phyloP scores from a whole-genome alignment of 2,329 filamentous ascomycete genomes.

The Dactylonectria estremocensis region DNA sequence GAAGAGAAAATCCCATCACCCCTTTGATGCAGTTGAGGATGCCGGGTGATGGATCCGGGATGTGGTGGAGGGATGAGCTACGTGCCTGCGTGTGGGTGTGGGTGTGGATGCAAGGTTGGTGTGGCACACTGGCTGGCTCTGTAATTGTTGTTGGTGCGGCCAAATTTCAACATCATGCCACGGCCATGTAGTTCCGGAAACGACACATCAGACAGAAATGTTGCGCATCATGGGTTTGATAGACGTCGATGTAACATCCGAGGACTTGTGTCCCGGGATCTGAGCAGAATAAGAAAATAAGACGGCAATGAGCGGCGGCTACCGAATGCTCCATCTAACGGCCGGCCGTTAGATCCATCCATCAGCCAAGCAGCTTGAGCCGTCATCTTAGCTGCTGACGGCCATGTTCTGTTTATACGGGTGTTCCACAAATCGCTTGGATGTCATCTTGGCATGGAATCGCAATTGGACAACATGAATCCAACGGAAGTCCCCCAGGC shows the following conservation, averaged over 20 bases:
- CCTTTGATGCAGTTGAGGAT: conserved; percentile 9
- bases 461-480: conserved; percentile 6
- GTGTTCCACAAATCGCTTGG: not conserved
- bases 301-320: conserved; percentile 11
- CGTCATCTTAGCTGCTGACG: conserved; percentile 12
- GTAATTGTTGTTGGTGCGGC: conserved; percentile 21
- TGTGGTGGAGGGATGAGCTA: not conserved
- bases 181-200: conserved; percentile 11
- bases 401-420: not conserved
- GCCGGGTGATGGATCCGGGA: conserved; percentile 9
- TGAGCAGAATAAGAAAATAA: conserved; percentile 12
- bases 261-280: conserved; percentile 13
- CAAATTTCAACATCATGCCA: conserved; percentile 23
- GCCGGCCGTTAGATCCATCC: conserved; percentile 9
- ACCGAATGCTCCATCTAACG: conserved; percentile 7
- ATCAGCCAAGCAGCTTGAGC: not conserved
- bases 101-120: conserved; percentile 25
- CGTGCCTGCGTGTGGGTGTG: not conserved
- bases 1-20: conserved; percentile 8
- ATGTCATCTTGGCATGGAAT: not conserved
- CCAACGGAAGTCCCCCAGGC: conserved; percentile 1
- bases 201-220: conserved; percentile 24
- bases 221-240: conserved; percentile 13
- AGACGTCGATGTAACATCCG: conserved; percentile 22
- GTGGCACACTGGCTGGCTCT: conserved; percentile 11